Percentiles rank a stretch among this genome's conserved stretches.
Evolutionary conservation across 2,329 filamentous ascomycete genomes (phyloP).

Genomic region (Cytospora mali): DNA sequence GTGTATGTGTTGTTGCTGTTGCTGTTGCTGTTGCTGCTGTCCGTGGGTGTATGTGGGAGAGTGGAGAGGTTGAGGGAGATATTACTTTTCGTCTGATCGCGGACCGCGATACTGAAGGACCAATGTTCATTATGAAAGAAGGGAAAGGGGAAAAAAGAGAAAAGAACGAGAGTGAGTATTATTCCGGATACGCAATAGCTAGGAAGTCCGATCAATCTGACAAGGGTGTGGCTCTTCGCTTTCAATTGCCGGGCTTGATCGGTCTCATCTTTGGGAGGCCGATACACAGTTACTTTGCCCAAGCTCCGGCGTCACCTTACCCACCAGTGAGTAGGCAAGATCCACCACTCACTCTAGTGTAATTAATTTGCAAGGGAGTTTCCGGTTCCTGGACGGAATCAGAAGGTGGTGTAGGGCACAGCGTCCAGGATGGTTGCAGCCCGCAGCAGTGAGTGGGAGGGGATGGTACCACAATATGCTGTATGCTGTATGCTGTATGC

Average conservation of each 20-base stretch:
- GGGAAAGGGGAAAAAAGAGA: neutral
- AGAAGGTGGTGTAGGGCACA: neutral
- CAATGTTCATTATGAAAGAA: conserved; percentile 24
- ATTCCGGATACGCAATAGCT: conserved; percentile 8
- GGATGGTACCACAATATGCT: neutral
- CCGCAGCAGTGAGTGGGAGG: neutral
- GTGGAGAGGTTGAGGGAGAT: neutral
- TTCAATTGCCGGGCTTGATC: conserved; percentile 6
- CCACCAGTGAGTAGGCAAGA: neutral
- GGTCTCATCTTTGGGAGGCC: conserved; percentile 3
- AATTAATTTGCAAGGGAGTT: neutral
- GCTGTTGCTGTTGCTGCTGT: neutral
- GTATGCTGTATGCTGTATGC: no score
- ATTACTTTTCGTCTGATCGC: conserved; percentile 16
- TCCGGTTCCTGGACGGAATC: neutral
- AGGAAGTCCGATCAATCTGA: conserved; percentile 16
- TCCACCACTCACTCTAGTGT: neutral
- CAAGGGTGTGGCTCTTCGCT: conserved; percentile 18
- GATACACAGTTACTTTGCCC: neutral
- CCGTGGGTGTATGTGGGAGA: neutral
- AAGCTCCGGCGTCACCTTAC: conserved; percentile 8
- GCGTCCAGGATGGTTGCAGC: neutral
- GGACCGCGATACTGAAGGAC: conserved; percentile 21
- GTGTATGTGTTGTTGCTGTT: neutral
- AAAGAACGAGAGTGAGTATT: neutral